phyloP scores from a whole-genome alignment of 2,329 filamentous ascomycete species.

The Tricladium varicosporioides region DNA sequence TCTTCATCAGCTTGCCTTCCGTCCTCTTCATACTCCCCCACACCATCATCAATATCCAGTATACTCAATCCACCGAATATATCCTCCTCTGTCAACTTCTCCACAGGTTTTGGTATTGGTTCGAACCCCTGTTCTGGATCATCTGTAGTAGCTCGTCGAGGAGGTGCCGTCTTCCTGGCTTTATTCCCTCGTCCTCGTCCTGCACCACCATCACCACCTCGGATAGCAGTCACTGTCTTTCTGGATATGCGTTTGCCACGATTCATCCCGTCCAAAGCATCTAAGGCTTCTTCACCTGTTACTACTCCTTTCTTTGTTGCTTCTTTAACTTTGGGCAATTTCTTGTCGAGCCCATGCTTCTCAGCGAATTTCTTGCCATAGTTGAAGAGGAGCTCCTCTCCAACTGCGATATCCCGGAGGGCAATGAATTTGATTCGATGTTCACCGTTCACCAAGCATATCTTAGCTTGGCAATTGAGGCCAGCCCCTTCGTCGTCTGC shows the following conservation, averaged over 20 bases:
- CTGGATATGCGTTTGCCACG: slow-evolving; percentile 63
- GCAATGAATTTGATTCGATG: slow-evolving; percentile 76
- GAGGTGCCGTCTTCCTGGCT: slow-evolving; percentile 2
- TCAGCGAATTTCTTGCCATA: slow-evolving; percentile 71
- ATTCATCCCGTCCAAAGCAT: slow-evolving; percentile 48
- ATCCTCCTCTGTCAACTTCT: not conserved
- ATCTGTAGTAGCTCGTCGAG: not conserved
- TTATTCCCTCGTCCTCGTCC: not conserved
- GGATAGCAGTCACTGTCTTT: not conserved
- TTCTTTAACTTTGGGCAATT: slow-evolving; percentile 28
- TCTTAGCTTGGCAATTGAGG: slow-evolving; percentile 63
- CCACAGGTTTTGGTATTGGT: not conserved
- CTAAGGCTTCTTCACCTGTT: slow-evolving; percentile 22
- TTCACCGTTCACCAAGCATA: slow-evolving; percentile 71
- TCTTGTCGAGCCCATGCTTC: slow-evolving; percentile 46
- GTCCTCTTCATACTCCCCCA: no score
- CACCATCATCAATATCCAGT: no score
- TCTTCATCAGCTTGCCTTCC: no score
- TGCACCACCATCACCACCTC: not conserved
- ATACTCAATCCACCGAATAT: no score
- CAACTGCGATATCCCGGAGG: slow-evolving; percentile 61
- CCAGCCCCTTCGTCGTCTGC: slow-evolving; percentile 59
- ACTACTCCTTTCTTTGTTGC: slow-evolving; percentile 23
- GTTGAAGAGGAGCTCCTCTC: slow-evolving; percentile 79
- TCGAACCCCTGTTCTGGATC: not conserved